Conservation (phyloP, 148 eudicot genomes). For the Camellia granthamiana region DNA sequence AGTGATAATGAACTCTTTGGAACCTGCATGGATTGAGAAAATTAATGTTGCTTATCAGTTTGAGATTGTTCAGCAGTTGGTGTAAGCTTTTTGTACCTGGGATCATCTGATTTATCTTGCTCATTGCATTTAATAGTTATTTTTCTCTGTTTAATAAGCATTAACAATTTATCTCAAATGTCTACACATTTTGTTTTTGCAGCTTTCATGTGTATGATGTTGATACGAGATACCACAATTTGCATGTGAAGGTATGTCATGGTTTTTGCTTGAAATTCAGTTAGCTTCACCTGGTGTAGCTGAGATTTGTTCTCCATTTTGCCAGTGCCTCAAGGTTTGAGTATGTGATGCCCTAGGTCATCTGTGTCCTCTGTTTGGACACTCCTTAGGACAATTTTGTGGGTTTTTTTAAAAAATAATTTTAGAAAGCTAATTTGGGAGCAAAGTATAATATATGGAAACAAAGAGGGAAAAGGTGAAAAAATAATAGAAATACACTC, state of each 20-base stretch:
- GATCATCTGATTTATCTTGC: neutral
- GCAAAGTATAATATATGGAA: too few species aligned
- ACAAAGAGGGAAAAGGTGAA: too few species aligned
- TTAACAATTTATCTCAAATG: conserved; percentile 12
- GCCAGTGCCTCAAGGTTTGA: too few species aligned
- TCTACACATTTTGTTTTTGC: conserved; percentile 19
- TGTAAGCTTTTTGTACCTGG: conserved; percentile 41
- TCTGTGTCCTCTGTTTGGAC: too few species aligned
- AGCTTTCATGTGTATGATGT: conserved; percentile 84
- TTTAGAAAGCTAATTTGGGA: too few species aligned
- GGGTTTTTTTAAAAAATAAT: too few species aligned
- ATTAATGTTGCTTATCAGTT: conserved; percentile 68
- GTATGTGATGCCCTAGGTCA: too few species aligned
- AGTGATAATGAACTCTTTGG: conserved; percentile 75
- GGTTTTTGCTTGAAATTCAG: neutral
- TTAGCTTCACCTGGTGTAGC: too few species aligned
- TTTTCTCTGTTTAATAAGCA: neutral
- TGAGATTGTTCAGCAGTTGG: conserved; percentile 75
- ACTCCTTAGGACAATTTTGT: too few species aligned
- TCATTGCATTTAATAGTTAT: neutral
- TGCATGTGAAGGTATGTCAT: conserved; percentile 62
- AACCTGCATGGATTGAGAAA: conserved; percentile 82
- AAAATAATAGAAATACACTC: too few species aligned
- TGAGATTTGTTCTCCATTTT: too few species aligned
- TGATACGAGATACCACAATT: conserved; percentile 70